Evolutionary conservation across 2,329 filamentous ascomycete species (phyloP).

Genomic region (Chaetomiaceae sp.): DNA sequence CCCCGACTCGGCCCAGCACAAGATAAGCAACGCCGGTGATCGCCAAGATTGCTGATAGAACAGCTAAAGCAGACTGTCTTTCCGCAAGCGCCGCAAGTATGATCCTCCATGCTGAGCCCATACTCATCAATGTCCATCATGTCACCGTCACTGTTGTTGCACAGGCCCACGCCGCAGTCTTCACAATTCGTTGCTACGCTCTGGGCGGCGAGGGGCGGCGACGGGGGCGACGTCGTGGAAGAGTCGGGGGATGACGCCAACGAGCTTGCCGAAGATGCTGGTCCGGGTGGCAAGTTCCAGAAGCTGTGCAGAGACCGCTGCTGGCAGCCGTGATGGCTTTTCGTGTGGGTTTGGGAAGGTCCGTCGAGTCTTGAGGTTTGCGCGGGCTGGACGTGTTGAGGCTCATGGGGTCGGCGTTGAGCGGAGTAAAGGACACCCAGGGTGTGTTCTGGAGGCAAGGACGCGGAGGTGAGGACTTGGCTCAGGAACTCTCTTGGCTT

Average conservation of each 20-base stretch:
- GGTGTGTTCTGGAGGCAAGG: constrained; percentile 45
- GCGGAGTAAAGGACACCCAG: constrained; percentile 55
- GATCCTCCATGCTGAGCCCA: constrained; percentile 25
- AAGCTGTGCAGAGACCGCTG: constrained; percentile 57
- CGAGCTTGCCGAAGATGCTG: constrained; percentile 30
- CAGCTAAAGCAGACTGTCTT: constrained; percentile 56
- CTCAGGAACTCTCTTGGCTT: neutral
- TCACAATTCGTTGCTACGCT: constrained; percentile 42
- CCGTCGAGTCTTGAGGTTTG: constrained; percentile 17
- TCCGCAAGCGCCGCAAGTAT: constrained; percentile 45
- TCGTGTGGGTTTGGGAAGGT: constrained; percentile 16
- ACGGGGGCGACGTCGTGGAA: constrained; percentile 13
- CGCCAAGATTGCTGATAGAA: constrained; percentile 53
- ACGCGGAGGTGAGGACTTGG: constrained; percentile 18
- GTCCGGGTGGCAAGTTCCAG: constrained; percentile 49
- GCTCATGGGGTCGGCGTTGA: constrained; percentile 35
- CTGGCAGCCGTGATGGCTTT: constrained; percentile 7
- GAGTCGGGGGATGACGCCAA: constrained; percentile 26
- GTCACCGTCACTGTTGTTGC: constrained; percentile 30
- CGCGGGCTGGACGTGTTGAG: constrained; percentile 18
- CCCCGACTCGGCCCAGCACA: constrained; percentile 42
- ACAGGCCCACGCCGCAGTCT: constrained; percentile 42
- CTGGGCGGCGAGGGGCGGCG: neutral
- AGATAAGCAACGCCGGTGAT: constrained; percentile 47
- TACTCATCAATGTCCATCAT: constrained; percentile 38